Evolutionary conservation across 2,329 filamentous ascomycete genomes (phyloP), one percentile per base, ranked within the genome.

Genomic region (Seiridium unicorne): DNA sequence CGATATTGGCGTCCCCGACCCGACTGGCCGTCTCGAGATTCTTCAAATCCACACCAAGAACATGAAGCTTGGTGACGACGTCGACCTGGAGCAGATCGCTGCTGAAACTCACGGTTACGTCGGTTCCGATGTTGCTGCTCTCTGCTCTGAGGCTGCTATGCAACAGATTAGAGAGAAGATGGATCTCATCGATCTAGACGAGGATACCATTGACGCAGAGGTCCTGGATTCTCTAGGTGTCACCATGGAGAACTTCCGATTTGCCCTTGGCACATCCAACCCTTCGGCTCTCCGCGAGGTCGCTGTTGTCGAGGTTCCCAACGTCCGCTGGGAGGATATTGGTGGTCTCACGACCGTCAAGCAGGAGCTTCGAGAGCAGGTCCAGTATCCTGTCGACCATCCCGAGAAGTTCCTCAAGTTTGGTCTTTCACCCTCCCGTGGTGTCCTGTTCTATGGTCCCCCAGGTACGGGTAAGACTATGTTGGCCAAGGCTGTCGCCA

Each of bases 331-430:
- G 95, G 95, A 99, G 79, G 95, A 99, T 74, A 98, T 99, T 79
- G 96, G 95, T 89, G 95, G 95, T 81, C 86, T 99, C 73, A 93
- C 97, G 78, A 89, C 89, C 51, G 95, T 99, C 89, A 99, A 99
- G 90, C 92, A 95, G 81, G 95, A 99, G 77, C 93, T 99, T 78
- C 95, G 96, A 84, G 95, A 99, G 83, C 94, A 89, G 74, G 94
- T 99, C 54, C 95, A 99, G 78, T 99, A 99, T 81, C 96, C 95
- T 32, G 95, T 99, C 78, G 95, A 99, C 76, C 95, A 99, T 74
- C 96, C 95, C 69, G 96, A 99, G 80, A 98, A 96, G 83, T 99
- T 98, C 89, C 93, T 97, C 88, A 99, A 99, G 84, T 99, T 99
- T 66, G 96, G 95, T 77, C 89, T 99, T 72, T 97, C 93, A 62